Base-by-base conservation (phyloP, 73 alveolate genomes). In the Tetrahymena thermophila region DNA sequence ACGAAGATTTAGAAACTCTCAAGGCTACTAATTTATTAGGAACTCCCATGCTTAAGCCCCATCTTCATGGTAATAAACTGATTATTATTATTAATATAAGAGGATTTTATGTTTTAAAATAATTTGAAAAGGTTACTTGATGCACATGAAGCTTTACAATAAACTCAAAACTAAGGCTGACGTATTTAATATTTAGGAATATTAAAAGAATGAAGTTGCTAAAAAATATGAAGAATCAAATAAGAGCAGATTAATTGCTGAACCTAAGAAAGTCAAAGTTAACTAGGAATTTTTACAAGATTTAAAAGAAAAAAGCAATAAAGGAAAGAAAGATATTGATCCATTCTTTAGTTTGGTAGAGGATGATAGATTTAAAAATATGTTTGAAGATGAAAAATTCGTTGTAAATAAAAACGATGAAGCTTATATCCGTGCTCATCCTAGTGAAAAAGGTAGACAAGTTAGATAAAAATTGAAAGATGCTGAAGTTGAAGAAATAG, bases 141-240 rank as follows among this genome's bases (percentile, higher is more conserved):
- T 97, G 35, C 98, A 97, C 95, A 95, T 96, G 97, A 96, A 97
- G 96, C 96, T 97, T 94, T 97, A 97, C 96, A 95, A 96, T 93
- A 97, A 97, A 96, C 94, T 97, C 55, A 97, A 96, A 94, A 97
- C 96, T 93, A 95, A 96, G 94, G 94, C 97, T n/a, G 97, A 97
- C 35, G 98, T 97, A 58, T 94, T 97, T 83, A 96, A 95, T 84
- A 95, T 94, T 95, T 95, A 97, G 56, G 97, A 97, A 94, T 97
- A 96, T 94, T 56, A 96, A 94, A 93, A 94, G 56, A 97, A 97
- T 37, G 96, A 96, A 96, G 96, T 97, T 83, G 96, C 96, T 50
- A 96, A 97, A 96, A 95, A 97, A 95, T 93, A 94, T 55, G 99
- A 97, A 93, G 96, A 96, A 96, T 95, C 95, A 93, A 96, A 94